A percentile compares a stretch with the other conserved stretches of the same genome.
Evolutionary conservation across 75 land plant genomes (phyloP).

Genomic region (Picea sitchensis): DNA sequence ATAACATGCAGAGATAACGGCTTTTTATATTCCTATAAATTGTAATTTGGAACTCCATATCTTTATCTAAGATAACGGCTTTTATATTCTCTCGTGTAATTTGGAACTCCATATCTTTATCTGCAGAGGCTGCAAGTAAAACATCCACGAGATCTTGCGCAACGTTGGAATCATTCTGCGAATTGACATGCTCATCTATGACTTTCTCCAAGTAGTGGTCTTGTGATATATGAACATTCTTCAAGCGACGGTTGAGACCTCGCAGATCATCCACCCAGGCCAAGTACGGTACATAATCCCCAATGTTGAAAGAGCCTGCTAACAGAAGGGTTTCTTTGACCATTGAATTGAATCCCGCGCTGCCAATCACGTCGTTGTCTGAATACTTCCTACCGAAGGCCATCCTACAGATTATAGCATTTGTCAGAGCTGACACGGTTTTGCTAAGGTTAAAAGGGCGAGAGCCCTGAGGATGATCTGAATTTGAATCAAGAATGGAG

Average conservation of each 20-base stretch:
- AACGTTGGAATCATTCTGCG: no score
- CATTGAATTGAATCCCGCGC: not conserved
- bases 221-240: not conserved
- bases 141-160: no score
- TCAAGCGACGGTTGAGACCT: slow-evolving; percentile 10
- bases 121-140: no score
- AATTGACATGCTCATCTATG: not conserved
- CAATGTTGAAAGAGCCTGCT: slow-evolving; percentile 20
- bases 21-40: no score
- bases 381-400: not conserved
- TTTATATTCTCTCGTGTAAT: no score
- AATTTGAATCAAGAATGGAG: not conserved
- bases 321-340: not conserved
- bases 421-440: not conserved
- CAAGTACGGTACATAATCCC: slow-evolving; percentile 27
- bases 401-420: not conserved
- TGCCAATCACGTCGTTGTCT: not conserved
- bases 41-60: no score
- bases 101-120: no score
- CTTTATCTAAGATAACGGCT: no score
- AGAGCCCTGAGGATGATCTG: not conserved
- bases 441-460: not conserved
- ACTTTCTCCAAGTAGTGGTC: not conserved
- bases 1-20: no score
- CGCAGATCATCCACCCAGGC: slow-evolving; percentile 20